Conservation (phyloP, 2,329 filamentous ascomycete genomes). For the Dactylellina drechsleri region DNA sequence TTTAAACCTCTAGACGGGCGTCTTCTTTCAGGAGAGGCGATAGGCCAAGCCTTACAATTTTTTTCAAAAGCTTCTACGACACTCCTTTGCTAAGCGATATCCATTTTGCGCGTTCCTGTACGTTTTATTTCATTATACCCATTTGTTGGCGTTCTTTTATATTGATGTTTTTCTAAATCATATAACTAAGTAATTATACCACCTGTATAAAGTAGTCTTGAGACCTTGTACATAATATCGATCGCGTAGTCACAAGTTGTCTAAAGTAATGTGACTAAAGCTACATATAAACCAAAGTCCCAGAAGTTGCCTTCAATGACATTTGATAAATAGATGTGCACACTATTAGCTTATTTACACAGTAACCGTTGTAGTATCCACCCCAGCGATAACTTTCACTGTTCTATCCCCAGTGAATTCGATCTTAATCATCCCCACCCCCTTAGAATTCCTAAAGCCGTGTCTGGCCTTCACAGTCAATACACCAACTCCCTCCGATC, state of each 20-base stretch:
- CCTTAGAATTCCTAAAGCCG: conserved; percentile 54
- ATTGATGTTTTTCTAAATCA: background rate
- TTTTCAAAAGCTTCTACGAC: background rate
- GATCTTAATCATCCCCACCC: conserved; percentile 51
- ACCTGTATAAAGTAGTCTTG: background rate
- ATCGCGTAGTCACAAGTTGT: no score
- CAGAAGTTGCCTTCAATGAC: no score
- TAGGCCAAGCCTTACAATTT: conserved; percentile 8
- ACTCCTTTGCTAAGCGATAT: background rate
- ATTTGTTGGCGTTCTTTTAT: conserved; percentile 34
- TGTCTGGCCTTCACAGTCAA: conserved; percentile 52
- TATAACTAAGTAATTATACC: background rate
- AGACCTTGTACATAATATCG: no score
- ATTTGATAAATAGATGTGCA: no score
- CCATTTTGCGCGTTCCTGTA: background rate
- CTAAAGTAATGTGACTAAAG: no score
- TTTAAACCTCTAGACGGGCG: conserved; percentile 21
- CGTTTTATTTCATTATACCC: conserved; percentile 25
- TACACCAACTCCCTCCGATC: conserved; percentile 54
- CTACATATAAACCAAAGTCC: no score
- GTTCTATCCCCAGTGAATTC: conserved; percentile 57
- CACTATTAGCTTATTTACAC: conserved; percentile 11
- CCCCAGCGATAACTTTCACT: conserved; percentile 56
- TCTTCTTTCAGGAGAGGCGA: conserved; percentile 3
- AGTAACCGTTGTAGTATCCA: conserved; percentile 45